A percentile compares a stretch with the other conserved stretches of the same genome.
phyloP scores from a whole-genome alignment of 306 rosid genomes.

The Trifolium pratense region DNA sequence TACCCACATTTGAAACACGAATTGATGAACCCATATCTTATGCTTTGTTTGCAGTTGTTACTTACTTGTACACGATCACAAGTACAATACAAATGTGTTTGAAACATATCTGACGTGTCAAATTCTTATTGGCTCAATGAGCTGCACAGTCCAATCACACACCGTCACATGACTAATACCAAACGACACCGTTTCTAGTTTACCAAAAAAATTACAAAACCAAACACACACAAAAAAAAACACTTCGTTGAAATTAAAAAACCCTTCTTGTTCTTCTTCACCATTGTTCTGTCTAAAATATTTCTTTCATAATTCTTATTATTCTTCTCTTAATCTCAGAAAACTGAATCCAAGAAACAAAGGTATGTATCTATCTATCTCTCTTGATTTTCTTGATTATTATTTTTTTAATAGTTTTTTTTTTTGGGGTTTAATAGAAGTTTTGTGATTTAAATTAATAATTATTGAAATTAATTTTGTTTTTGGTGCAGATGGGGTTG shows the following conservation, averaged over 20 bases:
- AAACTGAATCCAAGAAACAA: slow-evolving; percentile 11
- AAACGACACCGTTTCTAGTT: slow-evolving; percentile 44
- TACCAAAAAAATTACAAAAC: slow-evolving; percentile 2
- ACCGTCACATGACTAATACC: neutral
- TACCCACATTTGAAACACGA: neutral
- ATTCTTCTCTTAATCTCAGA: neutral
- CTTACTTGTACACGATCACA: neutral
- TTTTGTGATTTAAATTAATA: neutral
- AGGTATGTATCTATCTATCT: neutral
- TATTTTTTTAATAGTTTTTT: neutral
- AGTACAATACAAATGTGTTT: neutral
- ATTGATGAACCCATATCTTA: neutral
- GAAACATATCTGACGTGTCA: slow-evolving; percentile 22
- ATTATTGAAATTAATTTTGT: neutral
- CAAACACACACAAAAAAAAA: no score
- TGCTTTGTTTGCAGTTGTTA: neutral
- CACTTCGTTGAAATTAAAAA: slow-evolving; percentile 19
- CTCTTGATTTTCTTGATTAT: neutral
- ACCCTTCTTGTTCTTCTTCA: neutral
- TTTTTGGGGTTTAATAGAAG: neutral
- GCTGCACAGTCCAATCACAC: slow-evolving; percentile 37
- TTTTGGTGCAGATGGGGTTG: neutral
- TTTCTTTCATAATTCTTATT: neutral
- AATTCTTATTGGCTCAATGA: slow-evolving; percentile 19
- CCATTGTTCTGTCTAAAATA: neutral